A percentile compares a stretch with the other conserved stretches of the same genome.
Evolutionary conservation across 371 early-diverging fungal genomes (phyloP).

Genomic region (Saksenaea oblongispora): DNA sequence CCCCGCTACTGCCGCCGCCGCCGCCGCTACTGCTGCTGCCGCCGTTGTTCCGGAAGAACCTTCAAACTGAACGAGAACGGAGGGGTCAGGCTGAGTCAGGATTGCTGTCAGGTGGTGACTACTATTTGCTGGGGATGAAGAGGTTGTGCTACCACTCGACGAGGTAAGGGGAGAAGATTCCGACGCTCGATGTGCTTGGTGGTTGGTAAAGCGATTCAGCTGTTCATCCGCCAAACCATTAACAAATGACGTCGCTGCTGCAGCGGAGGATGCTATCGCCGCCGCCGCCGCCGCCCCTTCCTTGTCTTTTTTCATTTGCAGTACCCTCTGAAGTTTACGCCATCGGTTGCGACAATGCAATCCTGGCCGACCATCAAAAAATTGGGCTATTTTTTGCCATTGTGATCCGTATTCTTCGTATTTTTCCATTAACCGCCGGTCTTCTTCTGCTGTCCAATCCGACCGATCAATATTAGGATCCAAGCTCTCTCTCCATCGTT

Average conservation of each 20-base stretch:
- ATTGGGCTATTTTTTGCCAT: constrained; percentile 81
- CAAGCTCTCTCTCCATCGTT: constrained; percentile 80
- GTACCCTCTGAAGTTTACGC: constrained; percentile 73
- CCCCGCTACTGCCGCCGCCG: background rate
- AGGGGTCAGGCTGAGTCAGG: constrained; percentile 4
- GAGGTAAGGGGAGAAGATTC: constrained; percentile 3
- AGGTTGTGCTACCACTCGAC: background rate
- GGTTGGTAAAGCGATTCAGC: background rate
- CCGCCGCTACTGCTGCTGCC: background rate
- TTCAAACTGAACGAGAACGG: constrained; percentile 16
- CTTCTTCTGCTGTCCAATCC: constrained; percentile 81
- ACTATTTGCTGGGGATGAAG: background rate
- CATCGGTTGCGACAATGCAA: constrained; percentile 83
- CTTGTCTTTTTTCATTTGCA: constrained; percentile 56
- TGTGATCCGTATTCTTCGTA: constrained; percentile 74
- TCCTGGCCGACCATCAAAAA: constrained; percentile 80
- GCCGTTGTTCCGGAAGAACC: background rate
- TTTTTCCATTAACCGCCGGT: constrained; percentile 62
- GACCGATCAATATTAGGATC: constrained; percentile 78
- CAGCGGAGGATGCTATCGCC: constrained; percentile 15
- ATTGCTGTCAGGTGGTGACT: background rate
- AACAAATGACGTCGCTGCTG: constrained; percentile 14
- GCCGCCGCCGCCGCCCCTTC: constrained; percentile 27
- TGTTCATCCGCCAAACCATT: constrained; percentile 32
- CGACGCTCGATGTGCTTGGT: background rate